Percentiles rank a stretch among this genome's conserved stretches.
These are phyloP conservation scores for Lachancea fermentati DNA, from an alignment of 805 yeast genomes.

Conservation along the genomic window DNA sequence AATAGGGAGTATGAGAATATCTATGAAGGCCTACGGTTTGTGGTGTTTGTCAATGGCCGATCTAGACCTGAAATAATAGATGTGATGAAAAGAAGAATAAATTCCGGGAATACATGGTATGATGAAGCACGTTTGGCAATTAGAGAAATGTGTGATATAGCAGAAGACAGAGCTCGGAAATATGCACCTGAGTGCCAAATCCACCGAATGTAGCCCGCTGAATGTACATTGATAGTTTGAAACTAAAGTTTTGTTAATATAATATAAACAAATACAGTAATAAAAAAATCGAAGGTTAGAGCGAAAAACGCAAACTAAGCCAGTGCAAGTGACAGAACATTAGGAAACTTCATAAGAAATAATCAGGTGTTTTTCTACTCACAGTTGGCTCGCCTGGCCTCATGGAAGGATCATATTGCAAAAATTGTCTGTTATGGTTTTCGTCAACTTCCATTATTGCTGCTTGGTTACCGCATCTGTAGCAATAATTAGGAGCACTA, in stretches of 20 bases:
- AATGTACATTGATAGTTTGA: neutral
- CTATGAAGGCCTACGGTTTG: slow-evolving; percentile 74
- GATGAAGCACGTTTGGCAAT: slow-evolving; percentile 64
- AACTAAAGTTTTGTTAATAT: neutral
- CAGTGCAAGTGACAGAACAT: neutral
- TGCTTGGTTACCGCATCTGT: slow-evolving; percentile 97
- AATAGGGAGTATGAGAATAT: slow-evolving; percentile 58
- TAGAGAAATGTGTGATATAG: slow-evolving; percentile 89
- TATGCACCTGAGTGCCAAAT: slow-evolving; percentile 33
- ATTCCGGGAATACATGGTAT: slow-evolving; percentile 19
- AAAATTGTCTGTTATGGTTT: slow-evolving; percentile 80
- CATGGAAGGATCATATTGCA: slow-evolving; percentile 94
- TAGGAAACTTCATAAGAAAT: slow-evolving; percentile 56
- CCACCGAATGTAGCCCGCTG: slow-evolving; percentile 10
- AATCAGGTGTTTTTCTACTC: slow-evolving; percentile 94
- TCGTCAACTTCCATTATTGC: slow-evolving; percentile 98
- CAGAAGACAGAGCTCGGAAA: slow-evolving; percentile 66
- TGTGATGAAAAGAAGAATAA: slow-evolving; percentile 54
- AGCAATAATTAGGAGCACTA: slow-evolving; percentile 94
- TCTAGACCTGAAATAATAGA: slow-evolving; percentile 57
- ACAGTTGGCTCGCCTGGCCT: slow-evolving; percentile 98
- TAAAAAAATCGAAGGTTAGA: neutral
- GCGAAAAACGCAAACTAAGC: slow-evolving; percentile 2
- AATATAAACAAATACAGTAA: neutral
- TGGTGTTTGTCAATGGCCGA: slow-evolving; percentile 85